phyloP scores from a whole-genome alignment of 305 asterid species.

The Fraxinus sp. region DNA sequence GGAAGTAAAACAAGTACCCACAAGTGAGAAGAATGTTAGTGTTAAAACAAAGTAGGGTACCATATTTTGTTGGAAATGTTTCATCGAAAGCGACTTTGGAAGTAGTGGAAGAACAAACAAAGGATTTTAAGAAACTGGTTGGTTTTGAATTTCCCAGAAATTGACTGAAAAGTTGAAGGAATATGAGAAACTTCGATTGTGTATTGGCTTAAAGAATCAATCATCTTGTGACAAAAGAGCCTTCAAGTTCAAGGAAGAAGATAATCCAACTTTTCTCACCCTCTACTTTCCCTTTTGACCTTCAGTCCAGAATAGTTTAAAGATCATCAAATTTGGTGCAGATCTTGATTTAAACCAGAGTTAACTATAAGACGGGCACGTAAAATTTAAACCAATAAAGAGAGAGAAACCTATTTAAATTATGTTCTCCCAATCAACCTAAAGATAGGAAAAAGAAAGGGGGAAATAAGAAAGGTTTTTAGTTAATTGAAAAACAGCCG shows the following conservation, averaged over 20 bases:
- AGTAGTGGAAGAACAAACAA: conserved; percentile 41
- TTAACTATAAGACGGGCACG: conserved; percentile 10
- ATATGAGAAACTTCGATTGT: conserved; percentile 50
- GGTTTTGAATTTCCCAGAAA: conserved; percentile 35
- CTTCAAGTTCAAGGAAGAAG: conserved; percentile 83
- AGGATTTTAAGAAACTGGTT: conserved; percentile 40
- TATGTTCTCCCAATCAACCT: not conserved
- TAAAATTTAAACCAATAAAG: not conserved
- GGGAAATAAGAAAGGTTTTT: conserved; percentile 29
- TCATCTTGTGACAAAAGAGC: conserved; percentile 58
- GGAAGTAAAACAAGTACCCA: conserved; percentile 42
- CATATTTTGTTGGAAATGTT: conserved; percentile 46
- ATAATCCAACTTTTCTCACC: conserved; percentile 52
- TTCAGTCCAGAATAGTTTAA: conserved; percentile 39
- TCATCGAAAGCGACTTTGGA: conserved; percentile 47
- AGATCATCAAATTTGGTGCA: conserved; percentile 30
- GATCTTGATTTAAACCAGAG: conserved; percentile 34
- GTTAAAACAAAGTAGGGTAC: conserved; percentile 36
- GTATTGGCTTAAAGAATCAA: conserved; percentile 53
- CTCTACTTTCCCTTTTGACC: conserved; percentile 31
- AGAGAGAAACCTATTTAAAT: not conserved
- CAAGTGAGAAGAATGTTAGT: conserved; percentile 38
- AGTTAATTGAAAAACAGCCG: conserved; percentile 51
- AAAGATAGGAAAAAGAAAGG: conserved; percentile 14
- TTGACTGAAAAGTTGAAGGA: conserved; percentile 53